phyloP scores from a whole-genome alignment of 805 yeast genomes.

The Jamesozyma lodderae region DNA sequence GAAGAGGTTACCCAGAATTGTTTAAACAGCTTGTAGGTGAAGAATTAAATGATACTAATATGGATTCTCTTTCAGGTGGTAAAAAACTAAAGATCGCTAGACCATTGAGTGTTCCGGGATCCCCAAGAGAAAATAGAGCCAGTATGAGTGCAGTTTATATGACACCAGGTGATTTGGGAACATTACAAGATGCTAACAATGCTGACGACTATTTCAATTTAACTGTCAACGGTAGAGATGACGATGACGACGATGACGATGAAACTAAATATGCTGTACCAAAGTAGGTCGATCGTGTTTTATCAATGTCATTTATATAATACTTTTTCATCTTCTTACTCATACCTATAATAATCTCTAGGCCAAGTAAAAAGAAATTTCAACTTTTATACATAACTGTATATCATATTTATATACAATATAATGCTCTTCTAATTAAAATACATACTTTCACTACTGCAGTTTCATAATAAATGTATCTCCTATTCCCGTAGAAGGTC shows the following conservation, averaged over 20 bases:
- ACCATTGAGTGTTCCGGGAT: slow-evolving; percentile 95
- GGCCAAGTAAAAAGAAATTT: no score
- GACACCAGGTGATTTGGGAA: slow-evolving; percentile 99
- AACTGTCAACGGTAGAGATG: slow-evolving; percentile 30
- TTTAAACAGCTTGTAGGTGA: slow-evolving; percentile 38
- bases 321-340: no score
- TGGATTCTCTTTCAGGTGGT: slow-evolving; percentile 29
- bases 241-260: slow-evolving; percentile 24
- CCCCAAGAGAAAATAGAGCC: slow-evolving; percentile 52
- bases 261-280: not conserved
- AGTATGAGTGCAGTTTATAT: slow-evolving; percentile 45
- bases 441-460: no score
- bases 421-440: no score
- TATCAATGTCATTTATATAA: no score
- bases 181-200: slow-evolving; percentile 81
- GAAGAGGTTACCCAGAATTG: slow-evolving; percentile 87
- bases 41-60: slow-evolving; percentile 22
- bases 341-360: no score
- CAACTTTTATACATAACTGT: no score
- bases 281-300: not conserved
- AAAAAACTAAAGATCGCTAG: slow-evolving; percentile 66
- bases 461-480: no score
- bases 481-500: no score
- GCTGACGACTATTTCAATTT: slow-evolving; percentile 65
- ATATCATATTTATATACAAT: no score